Evolutionary conservation across 2,329 filamentous ascomycete species (phyloP), one percentile per base, ranked within the genome.

Genomic region (Didymella pomorum): DNA sequence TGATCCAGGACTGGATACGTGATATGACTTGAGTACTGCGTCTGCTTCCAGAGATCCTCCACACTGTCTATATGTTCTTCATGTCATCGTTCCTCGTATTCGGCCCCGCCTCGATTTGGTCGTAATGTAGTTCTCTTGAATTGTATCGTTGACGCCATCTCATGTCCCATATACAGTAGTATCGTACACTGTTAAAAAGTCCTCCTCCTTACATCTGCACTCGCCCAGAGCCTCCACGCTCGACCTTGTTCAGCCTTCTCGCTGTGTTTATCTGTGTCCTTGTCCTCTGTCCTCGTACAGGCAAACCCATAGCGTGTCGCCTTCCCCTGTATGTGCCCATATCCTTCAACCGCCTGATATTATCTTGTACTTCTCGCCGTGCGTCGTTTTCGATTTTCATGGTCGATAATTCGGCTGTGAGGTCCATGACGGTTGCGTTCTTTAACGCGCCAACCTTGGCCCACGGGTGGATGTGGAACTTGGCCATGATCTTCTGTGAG

Each of bases 361-460:
- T 95, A 48, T 97, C 92, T 70, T 89, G 84, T 35, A 97, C 80
- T 58, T 91, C 81, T 73, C 90, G 86, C 71, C 87, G 83, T 64
- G 96, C 83, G 71, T 98, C 93, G 77, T 90, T 96, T 78, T 97
- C 95, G 70, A 98, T 92, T 60, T 90, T 96, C 92, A 99, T 93
- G 53, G 88, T 89, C 16, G 92, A 91, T 39, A 99, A 83, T 72
- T 96, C 92, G 49, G 90, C 90, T 21, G 90, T 95, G 60, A 99
- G 83, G 52, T 90, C 89, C 51, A 92, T 89, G 67, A 97, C 81
- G 60, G 92, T 93, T 75, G 90, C 88, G 59, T 89, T 87, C 43
- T 87, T 84, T 20, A 99, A 80, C 8, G 87, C 84, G 75, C 90
- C 91, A 67, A 98, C 83, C 72, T 88, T 90, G 65, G 91, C 90